Evolutionary conservation across 2,329 filamentous ascomycete species (phyloP).

Genomic region (Pochonia chlamydosporia): DNA sequence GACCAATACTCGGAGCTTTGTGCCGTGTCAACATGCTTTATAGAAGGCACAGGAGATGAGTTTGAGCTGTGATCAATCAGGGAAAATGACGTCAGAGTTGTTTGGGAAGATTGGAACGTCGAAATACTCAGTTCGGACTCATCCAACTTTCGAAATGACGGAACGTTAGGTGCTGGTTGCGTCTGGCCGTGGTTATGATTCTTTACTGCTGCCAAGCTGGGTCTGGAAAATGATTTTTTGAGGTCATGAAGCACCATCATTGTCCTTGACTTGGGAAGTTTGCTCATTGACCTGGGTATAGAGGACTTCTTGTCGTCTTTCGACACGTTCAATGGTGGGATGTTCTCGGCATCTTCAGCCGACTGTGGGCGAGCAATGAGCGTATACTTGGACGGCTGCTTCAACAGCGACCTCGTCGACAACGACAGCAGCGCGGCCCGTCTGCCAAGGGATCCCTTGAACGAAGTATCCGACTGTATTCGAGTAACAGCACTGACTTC

Average conservation of each 20-base stretch:
- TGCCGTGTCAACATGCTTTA: slow-evolving; percentile 30
- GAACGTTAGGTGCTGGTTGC: not conserved
- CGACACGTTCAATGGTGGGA: slow-evolving; percentile 8
- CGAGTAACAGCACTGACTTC: slow-evolving; percentile 17
- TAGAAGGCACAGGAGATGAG: slow-evolving; percentile 6
- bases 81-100: not conserved
- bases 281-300: slow-evolving; percentile 11
- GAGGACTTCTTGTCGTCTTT: not conserved
- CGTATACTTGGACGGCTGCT: slow-evolving; percentile 10
- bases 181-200: slow-evolving; percentile 13
- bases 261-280: slow-evolving; percentile 39
- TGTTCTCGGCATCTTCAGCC: slow-evolving; percentile 22
- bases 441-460: not conserved
- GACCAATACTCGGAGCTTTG: slow-evolving; percentile 53
- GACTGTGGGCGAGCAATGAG: slow-evolving; percentile 6
- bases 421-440: slow-evolving; percentile 1
- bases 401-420: slow-evolving; percentile 13
- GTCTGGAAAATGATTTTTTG: slow-evolving; percentile 37
- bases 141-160: not conserved
- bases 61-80: slow-evolving; percentile 1
- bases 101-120: not conserved
- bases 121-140: not conserved
- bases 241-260: slow-evolving; percentile 39
- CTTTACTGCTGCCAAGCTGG: slow-evolving; percentile 17
- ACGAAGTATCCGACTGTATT: not conserved